Base-by-base conservation (phyloP, 1,139 yeast species). In the Yamadazyma diddensiae region DNA sequence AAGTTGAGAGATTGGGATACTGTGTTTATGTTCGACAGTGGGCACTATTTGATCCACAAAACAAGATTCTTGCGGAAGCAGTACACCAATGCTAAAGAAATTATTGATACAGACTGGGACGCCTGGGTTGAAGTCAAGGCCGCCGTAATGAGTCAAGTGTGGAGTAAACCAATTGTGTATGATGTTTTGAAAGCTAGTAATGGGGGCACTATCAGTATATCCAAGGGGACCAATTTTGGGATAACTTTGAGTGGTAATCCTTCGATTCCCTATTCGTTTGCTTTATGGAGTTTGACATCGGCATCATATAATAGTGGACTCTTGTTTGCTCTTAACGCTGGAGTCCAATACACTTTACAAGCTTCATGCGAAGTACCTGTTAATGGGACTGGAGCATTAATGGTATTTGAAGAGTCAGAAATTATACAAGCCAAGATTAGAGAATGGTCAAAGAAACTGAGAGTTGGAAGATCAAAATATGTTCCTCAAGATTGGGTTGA, bases 291-390 rank as follows among this genome's bases (percentile, higher is more conserved):
- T 4, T 16, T 33, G 13, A 26, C 29, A n/a, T 29, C 33, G 17
- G 27, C 16, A 3, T 6, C 20, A 2, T 7, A 20, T 12, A 7
- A 9, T 22, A 9, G 15, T 17, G 32, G 32, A 12, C 6, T 18
- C 2, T 18, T 29, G 3, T 14, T 33, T 8, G 16, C 30, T 3
- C 16, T 36, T 7, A 22, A 32, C 6, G 31, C 15, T 5, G 35
- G 33, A 5, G 9, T 28, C n/a, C 31, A 36, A 8, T 28, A 29
- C 9, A 22, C 29, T 13, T 22, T 31, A 2, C 34, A 34, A 8
- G 43, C 33, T 11, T 29, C 37, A 6, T 39, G 43, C 19, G 23
- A 26, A 6, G 38, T 45, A 5, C 47, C 47, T 6, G 27, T 17
- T 6, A 37, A 39, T 1, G 32, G 24, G 14, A 17, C 18, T 14